Conservation (phyloP, 345 rosid genomes). For the Populus deltoides region DNA sequence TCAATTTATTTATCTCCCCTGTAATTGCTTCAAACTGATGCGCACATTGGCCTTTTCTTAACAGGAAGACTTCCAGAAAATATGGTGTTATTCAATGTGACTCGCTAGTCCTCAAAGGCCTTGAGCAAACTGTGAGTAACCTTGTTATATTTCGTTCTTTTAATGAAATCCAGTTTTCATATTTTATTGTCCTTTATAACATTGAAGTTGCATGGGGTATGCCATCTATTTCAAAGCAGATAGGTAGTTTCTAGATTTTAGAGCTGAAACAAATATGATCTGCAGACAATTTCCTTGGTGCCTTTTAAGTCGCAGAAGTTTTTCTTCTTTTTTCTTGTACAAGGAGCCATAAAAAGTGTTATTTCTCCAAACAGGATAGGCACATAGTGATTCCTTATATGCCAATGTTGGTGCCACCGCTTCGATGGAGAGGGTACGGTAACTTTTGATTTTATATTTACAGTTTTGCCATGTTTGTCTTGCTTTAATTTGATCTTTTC, state of each 20-base stretch:
- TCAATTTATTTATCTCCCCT: not conserved
- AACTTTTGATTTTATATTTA: slow-evolving; percentile 17
- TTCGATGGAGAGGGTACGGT: slow-evolving; percentile 86
- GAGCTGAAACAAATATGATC: not conserved
- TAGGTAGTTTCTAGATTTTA: not conserved
- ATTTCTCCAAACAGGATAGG: slow-evolving; percentile 63
- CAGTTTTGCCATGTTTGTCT: slow-evolving; percentile 4
- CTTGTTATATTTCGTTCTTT: slow-evolving; percentile 6
- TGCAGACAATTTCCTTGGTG: not conserved
- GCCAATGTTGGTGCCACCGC: slow-evolving; percentile 99
- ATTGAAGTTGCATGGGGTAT: not conserved
- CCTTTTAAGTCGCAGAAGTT: slow-evolving; percentile 1
- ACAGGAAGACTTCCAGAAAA: slow-evolving; percentile 63
- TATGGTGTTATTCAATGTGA: slow-evolving; percentile 86
- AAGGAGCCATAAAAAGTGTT: slow-evolving; percentile 12
- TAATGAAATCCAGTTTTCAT: not conserved
- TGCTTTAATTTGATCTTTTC: not conserved
- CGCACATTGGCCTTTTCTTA: slow-evolving; percentile 6
- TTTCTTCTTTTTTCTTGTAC: not conserved
- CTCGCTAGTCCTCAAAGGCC: slow-evolving; percentile 78
- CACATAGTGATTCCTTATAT: slow-evolving; percentile 95
- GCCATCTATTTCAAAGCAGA: not conserved
- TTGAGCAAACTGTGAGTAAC: slow-evolving; percentile 76
- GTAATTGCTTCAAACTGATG: slow-evolving; percentile 12
- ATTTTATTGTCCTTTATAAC: not conserved